Percentiles rank a stretch among this genome's conserved stretches.
phyloP scores from a whole-genome alignment of 441 rosid species.

The Geranium incanum region DNA sequence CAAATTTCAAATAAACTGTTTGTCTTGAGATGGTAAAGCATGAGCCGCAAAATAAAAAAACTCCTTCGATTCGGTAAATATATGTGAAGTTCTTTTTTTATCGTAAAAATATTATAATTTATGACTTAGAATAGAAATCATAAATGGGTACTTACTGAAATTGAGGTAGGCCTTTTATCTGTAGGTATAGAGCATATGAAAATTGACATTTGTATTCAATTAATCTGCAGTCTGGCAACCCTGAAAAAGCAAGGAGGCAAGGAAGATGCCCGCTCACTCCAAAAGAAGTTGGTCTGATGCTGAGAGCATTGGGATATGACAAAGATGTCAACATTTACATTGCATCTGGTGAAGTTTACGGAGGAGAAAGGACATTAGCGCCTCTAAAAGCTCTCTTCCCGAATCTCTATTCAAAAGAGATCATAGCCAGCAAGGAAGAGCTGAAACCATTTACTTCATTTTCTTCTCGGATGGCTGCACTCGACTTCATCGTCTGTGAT shows the following conservation, averaged over 20 bases:
- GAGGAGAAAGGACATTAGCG: conserved; percentile 77
- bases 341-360: conserved; percentile 95
- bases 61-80: background rate
- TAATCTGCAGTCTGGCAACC: conserved; percentile 46
- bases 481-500: conserved; percentile 90
- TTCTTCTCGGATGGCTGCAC: conserved; percentile 97
- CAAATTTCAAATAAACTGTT: too few species aligned
- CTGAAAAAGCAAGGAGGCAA: conserved; percentile 89
- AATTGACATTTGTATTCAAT: background rate
- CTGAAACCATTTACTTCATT: conserved; percentile 56
- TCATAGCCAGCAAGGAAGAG: conserved; percentile 71
- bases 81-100: background rate
- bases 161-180: background rate
- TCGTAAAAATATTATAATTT: too few species aligned
- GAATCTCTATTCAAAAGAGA: conserved; percentile 77
- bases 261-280: conserved; percentile 98
- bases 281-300: conserved; percentile 97
- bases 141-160: too few species aligned
- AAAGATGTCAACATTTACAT: conserved; percentile 83
- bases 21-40: too few species aligned
- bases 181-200: conserved; percentile 17
- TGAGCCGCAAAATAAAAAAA: too few species aligned
- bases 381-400: conserved; percentile 86
- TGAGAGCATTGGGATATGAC: conserved; percentile 89
- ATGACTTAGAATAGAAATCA: background rate